Percentiles rank a stretch among this genome's conserved stretches.
Evolutionary conservation across 1,284 basidiomycete species (phyloP).

Genomic region (Leccinum subrobustum): DNA sequence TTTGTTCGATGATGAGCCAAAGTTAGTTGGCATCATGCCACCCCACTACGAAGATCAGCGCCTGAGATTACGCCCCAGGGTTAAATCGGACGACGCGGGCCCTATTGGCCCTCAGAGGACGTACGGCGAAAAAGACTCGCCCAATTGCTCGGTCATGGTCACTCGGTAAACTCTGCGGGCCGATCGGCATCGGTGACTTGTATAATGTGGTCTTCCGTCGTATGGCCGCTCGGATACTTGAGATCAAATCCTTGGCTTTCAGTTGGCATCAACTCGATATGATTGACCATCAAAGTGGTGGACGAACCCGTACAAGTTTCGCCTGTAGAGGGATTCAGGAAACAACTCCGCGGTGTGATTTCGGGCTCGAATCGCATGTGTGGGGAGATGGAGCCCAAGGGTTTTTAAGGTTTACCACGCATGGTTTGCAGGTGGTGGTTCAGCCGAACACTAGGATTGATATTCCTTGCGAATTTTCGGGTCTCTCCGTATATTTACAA

Average conservation of each 20-base stretch:
- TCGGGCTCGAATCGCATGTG: neutral
- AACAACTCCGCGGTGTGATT: neutral
- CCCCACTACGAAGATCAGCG: neutral
- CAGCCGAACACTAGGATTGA: neutral
- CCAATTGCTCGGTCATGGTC: neutral
- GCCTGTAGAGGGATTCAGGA: neutral
- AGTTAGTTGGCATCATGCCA: neutral
- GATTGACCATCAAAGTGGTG: neutral
- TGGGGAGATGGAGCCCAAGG: neutral
- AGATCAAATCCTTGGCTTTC: neutral
- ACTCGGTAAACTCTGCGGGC: conserved; percentile 10
- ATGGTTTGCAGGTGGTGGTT: conserved; percentile 4
- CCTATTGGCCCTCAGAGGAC: conserved; percentile 16
- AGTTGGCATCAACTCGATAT: neutral
- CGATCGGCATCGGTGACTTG: conserved; percentile 22
- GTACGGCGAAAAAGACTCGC: conserved; percentile 27
- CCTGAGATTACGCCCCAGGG: neutral
- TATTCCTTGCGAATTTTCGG: neutral
- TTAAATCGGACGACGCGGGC: neutral
- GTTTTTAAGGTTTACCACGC: conserved; percentile 1
- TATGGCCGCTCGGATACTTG: neutral
- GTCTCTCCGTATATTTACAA: neutral
- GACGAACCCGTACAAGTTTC: neutral
- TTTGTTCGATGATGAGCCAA: neutral
- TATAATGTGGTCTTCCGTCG: conserved; percentile 2